Percentiles rank a stretch among this genome's conserved stretches.
phyloP scores from a whole-genome alignment of 2,329 filamentous ascomycete genomes.

The Arthrobotrys sinensis region DNA sequence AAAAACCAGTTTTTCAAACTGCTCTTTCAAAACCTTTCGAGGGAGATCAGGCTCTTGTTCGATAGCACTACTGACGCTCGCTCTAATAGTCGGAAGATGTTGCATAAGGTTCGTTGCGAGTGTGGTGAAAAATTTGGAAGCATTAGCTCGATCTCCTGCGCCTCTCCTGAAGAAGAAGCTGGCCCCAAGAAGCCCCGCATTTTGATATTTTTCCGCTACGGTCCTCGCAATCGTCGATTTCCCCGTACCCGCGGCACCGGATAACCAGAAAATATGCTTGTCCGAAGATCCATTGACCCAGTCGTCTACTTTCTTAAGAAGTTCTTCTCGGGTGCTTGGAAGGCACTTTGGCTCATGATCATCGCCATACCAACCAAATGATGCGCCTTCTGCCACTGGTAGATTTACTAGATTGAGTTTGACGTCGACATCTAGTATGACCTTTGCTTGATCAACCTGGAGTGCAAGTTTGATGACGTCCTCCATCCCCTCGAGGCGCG shows the following conservation, averaged over 20 bases:
- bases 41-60: constrained; percentile 13
- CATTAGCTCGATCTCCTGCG: constrained; percentile 23
- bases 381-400: constrained; percentile 57
- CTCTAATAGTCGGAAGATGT: background rate
- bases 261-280: constrained; percentile 66
- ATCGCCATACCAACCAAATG: constrained; percentile 61
- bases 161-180: constrained; percentile 37
- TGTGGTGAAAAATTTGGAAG: constrained; percentile 34
- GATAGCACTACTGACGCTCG: background rate
- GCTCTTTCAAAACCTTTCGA: constrained; percentile 1
- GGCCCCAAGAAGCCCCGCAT: background rate
- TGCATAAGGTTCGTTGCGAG: constrained; percentile 17
- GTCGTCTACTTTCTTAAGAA: constrained; percentile 59
- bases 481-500: background rate
- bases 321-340: constrained; percentile 62
- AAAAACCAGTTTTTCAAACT: constrained; percentile 11
- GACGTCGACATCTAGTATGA: constrained; percentile 6
- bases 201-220: background rate
- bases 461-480: background rate
- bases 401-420: constrained; percentile 22
- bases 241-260: constrained; percentile 66
- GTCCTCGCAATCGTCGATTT: constrained; percentile 39
- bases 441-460: constrained; percentile 20
- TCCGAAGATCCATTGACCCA: constrained; percentile 34
- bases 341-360: constrained; percentile 64